Evolutionary conservation across 768 basidiomycete species (phyloP), one percentile per base, ranked within the genome.

Genomic region (Podaxis mareebaensis): DNA sequence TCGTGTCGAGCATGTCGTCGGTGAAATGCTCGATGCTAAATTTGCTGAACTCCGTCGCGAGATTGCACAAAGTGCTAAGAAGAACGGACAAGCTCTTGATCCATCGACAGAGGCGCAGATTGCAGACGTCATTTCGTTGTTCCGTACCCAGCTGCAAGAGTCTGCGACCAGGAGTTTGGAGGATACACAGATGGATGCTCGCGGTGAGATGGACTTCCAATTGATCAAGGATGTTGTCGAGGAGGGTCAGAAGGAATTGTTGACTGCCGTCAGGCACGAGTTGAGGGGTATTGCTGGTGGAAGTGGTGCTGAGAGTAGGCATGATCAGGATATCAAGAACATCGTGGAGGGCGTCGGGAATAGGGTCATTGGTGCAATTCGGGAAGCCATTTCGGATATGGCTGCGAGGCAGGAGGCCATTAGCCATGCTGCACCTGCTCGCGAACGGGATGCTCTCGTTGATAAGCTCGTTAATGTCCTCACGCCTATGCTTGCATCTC

Each of bases 131-230:
- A 79, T 91, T 44, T 76, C 85, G 7, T 74, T 91, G 63, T 88
- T 92, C 79, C 83, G 88, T 8, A 76, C 84, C 20, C 89, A 91
- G 67, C 75, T 91, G 10, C 85, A 85, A 60, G 86, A 88, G 44
- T 85, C 86, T 7, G 85, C 87, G 0, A 77, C 78, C 6, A 81
- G 82, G 51, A 80, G 82, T 20, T 66, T 81, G 54, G 88, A 90
- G 22, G 86, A 88, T 60, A 83, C 82, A 64, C 86, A 84, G 67
- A 77, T 85, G 76, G 90, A 92, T 68, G 90, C 88, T 24, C 84
- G 85, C 33, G 90, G 89, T 20, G 91, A 93, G 66, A 75, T 92
- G 26, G 92, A 93, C 74, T 86, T 92, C 71, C 88, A 92, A 69
- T 76, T 91, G 65, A 81, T 94, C 70, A 88, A 83, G 69, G 85